Evolutionary conservation across 2,329 filamentous ascomycete genomes (phyloP), one percentile per base, ranked within the genome.

Genomic region (Ceratocystiopsis minuta): DNA sequence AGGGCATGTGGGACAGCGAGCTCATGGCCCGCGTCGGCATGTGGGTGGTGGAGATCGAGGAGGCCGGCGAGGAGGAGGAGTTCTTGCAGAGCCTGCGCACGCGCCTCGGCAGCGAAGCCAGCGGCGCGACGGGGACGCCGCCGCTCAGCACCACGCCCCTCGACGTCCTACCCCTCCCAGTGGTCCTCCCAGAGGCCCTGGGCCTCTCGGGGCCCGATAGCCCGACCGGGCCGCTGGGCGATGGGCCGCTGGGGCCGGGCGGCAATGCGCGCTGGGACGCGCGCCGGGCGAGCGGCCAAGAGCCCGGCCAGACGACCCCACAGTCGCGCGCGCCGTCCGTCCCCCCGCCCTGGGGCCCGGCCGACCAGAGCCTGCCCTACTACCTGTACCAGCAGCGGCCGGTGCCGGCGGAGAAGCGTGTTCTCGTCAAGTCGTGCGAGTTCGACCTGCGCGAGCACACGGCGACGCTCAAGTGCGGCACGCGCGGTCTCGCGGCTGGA

Each of bases 1-100:
- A 81, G 56, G 76, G 72, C 17, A 75, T 80, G 65, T 81, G 77
- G 77, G 76, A 82, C 50, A 76, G 70, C 50, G 66, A 72, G 48
- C 61, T 75, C 45, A 62, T 65, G 12, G 70, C 70, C 1, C 63
- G 63, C 9, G 73, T 75, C 48, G 66, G 64, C 38, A 61, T 60
- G 44, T 75, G 70, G 69, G 61, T 75, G 34, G 64, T 68, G 53
- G 56, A 61, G 10, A 60, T 74, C 15, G 71, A 75, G 49, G 71
- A 75, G 49, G 62, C 60, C 7, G 60, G 63, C 3, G 58, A 59
- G 10, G 44, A 48, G 3, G 41, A 44, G 7, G 51, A 50, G 15
- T 52, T 53, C n/a, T 45, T 38, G 9, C 46, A 38, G 41, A 50
- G 10, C 9, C 6, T 43, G 36, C 33, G 14, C 12, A 38, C 24